Evolutionary conservation across 2,329 filamentous ascomycete genomes (phyloP).

Genomic region (Rachicladosporium sp.): DNA sequence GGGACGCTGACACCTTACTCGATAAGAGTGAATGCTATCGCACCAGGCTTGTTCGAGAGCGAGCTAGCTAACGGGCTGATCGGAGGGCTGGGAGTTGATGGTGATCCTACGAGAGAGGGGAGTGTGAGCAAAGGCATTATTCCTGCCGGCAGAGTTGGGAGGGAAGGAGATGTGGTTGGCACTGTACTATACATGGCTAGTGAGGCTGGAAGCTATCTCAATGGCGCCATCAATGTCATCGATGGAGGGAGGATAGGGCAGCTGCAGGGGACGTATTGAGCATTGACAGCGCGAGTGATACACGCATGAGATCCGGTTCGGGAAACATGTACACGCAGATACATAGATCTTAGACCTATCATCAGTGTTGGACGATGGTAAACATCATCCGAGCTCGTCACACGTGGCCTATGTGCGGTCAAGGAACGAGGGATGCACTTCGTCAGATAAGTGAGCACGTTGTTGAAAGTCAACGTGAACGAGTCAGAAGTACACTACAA

Average conservation of each 20-base stretch:
- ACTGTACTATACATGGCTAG: slow-evolving; percentile 53
- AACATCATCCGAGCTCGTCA: too few species aligned
- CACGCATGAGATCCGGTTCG: too few species aligned
- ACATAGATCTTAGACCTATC: too few species aligned
- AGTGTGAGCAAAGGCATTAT: slow-evolving; percentile 34
- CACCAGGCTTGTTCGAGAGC: slow-evolving; percentile 48
- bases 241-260: slow-evolving; percentile 42
- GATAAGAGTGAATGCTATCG: slow-evolving; percentile 41
- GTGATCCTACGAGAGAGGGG: slow-evolving; percentile 29
- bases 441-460: too few species aligned
- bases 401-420: too few species aligned
- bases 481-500: too few species aligned
- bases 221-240: slow-evolving; percentile 49
- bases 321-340: too few species aligned
- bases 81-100: slow-evolving; percentile 1
- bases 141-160: slow-evolving; percentile 46
- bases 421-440: too few species aligned
- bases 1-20: slow-evolving; percentile 27
- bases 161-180: slow-evolving; percentile 51
- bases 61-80: slow-evolving; percentile 47
- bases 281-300: not conserved
- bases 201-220: slow-evolving; percentile 52
- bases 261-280: slow-evolving; percentile 9
- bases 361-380: too few species aligned
- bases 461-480: too few species aligned